phyloP scores from a whole-genome alignment of 202 grass and related monocot species.

The Zoysia matrella region DNA sequence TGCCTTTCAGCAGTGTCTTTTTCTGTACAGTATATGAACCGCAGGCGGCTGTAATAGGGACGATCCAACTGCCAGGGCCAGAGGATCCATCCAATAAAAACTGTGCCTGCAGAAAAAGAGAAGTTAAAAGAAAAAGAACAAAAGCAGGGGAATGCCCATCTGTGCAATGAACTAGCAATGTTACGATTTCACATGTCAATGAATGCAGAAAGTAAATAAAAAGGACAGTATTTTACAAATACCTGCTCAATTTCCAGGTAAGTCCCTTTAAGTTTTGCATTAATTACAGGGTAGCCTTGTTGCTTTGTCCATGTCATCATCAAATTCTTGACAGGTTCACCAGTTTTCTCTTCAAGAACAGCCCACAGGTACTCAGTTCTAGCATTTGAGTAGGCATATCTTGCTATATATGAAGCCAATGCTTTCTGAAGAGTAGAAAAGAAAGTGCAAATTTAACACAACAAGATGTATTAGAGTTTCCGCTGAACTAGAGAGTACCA shows the following conservation, averaged over 20 bases:
- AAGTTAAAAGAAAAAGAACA: slow-evolving; percentile 21
- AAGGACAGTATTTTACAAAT: slow-evolving; percentile 34
- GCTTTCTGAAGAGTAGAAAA: slow-evolving; percentile 63
- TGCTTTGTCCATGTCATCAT: slow-evolving; percentile 95
- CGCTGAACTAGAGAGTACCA: neutral
- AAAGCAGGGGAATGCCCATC: neutral
- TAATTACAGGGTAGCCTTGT: slow-evolving; percentile 88
- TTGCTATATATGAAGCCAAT: slow-evolving; percentile 83
- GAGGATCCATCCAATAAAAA: slow-evolving; percentile 48
- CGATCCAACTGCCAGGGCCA: slow-evolving; percentile 71
- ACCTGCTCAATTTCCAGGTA: slow-evolving; percentile 84
- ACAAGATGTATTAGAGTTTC: neutral
- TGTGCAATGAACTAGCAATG: neutral
- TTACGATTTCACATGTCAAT: slow-evolving; percentile 5
- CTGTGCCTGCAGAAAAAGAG: no score
- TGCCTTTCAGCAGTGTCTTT: slow-evolving; percentile 65
- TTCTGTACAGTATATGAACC: slow-evolving; percentile 65
- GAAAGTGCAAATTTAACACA: no score
- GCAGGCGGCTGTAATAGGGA: slow-evolving; percentile 67
- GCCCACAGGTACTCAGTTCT: slow-evolving; percentile 96
- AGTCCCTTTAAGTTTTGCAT: slow-evolving; percentile 55
- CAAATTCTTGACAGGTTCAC: slow-evolving; percentile 82
- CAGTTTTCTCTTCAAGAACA: slow-evolving; percentile 85
- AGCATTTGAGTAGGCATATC: slow-evolving; percentile 90
- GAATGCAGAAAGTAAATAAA: slow-evolving; percentile 21